phyloP scores from a whole-genome alignment of 768 basidiomycete species.

The Mycena crocata region DNA sequence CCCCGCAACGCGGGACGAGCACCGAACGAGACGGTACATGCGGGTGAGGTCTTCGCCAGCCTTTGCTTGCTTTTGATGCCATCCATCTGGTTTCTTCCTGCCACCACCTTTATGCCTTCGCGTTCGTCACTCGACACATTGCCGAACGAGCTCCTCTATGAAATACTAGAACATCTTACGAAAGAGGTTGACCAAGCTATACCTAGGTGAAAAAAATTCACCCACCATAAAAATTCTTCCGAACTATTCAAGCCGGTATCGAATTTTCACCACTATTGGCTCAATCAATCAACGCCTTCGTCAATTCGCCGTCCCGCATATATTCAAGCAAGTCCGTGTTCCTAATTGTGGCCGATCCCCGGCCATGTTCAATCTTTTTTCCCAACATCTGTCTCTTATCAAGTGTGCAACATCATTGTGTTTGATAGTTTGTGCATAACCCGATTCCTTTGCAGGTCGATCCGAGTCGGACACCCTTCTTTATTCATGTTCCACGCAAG shows the following conservation, averaged over 20 bases:
- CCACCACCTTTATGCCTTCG: not conserved
- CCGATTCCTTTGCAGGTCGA: not conserved
- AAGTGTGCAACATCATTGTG: not conserved
- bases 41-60: no score
- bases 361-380: not conserved
- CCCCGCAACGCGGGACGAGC: no score
- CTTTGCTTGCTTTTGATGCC: no score
- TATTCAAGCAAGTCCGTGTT: not conserved
- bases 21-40: no score
- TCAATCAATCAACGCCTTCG: not conserved
- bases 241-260: not conserved
- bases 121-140: not conserved
- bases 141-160: slow-evolving; percentile 1
- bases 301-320: not conserved
- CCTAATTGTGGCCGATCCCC: not conserved
- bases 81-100: no score
- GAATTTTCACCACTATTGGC: not conserved
- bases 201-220: not conserved
- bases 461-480: slow-evolving; percentile 4
- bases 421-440: not conserved
- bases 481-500: not conserved
- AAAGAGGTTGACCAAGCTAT: not conserved
- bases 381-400: not conserved
- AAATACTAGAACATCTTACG: not conserved
- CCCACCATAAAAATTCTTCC: not conserved